phyloP scores from a whole-genome alignment of 495 filamentous ascomycete species.

The Antarctomyces pellizariae region DNA sequence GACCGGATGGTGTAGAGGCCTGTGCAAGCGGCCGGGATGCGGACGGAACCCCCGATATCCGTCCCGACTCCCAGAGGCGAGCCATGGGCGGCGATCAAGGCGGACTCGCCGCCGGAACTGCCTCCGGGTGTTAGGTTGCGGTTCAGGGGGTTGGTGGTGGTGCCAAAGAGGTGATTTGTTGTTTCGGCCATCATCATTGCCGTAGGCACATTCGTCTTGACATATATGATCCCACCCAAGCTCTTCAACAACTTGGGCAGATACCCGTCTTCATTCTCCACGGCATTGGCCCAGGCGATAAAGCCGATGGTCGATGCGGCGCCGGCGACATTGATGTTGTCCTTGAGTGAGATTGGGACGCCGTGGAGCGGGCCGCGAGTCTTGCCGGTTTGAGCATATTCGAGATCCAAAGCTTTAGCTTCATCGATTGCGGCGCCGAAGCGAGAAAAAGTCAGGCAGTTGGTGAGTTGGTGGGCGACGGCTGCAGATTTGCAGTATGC shows the following conservation, averaged over 20 bases:
- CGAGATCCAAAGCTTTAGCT: conserved; percentile 31
- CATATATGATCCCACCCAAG: conserved; percentile 32
- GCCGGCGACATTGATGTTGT: conserved; percentile 20
- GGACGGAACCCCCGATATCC: conserved; percentile 35
- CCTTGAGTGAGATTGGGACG: conserved; percentile 32
- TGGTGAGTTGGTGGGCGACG: conserved; percentile 35
- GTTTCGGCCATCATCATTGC: conserved; percentile 11
- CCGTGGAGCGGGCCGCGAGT: conserved; percentile 18
- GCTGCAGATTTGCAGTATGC: conserved; percentile 28
- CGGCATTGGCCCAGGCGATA: conserved; percentile 12
- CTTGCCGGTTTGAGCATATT: too few species aligned
- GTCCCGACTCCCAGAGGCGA: conserved; percentile 32
- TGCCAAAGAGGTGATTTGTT: conserved; percentile 12
- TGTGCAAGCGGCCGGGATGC: conserved; percentile 31
- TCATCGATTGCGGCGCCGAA: conserved; percentile 33
- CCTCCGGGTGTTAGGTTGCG: conserved; percentile 27
- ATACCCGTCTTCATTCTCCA: conserved; percentile 12
- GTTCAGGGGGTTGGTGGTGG: conserved; percentile 27
- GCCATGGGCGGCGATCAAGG: conserved; percentile 28
- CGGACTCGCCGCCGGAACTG: conserved; percentile 33
- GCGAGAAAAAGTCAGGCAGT: conserved; percentile 43
- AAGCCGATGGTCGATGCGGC: conserved; percentile 8
- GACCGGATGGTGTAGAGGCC: conserved; percentile 36
- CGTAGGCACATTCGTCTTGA: conserved; percentile 22
- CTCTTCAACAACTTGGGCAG: conserved; percentile 19